Evolutionary conservation across 1,284 basidiomycete genomes (phyloP).

Genomic region (Malassezia sp.): DNA sequence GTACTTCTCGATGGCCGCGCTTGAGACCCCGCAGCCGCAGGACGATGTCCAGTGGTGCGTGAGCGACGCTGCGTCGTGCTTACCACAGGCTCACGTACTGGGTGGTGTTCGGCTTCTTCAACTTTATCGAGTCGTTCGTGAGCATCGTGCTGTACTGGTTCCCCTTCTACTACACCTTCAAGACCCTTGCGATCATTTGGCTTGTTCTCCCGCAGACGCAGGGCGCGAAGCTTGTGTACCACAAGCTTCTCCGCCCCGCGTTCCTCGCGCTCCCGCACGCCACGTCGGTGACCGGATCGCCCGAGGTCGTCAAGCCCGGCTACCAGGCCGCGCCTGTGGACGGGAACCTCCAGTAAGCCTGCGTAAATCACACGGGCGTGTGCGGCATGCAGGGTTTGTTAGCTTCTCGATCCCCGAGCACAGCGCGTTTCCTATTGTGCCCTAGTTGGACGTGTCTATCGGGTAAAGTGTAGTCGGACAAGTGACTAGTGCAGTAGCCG

Average conservation of each 20-base stretch:
- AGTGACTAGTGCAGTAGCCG: no score
- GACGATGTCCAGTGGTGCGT: conserved; percentile 45
- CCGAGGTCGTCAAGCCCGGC: conserved; percentile 3
- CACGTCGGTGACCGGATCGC: background rate
- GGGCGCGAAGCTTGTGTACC: conserved; percentile 46
- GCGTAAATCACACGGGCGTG: no score
- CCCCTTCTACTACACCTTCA: conserved; percentile 72
- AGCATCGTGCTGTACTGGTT: conserved; percentile 53
- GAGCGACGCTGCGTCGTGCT: conserved; percentile 5
- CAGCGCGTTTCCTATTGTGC: no score
- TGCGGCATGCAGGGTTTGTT: no score
- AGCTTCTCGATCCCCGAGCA: no score
- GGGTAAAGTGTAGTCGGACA: no score
- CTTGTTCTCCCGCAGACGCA: conserved; percentile 75
- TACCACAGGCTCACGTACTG: conserved; percentile 43
- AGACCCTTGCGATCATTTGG: conserved; percentile 73
- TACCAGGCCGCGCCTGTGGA: conserved; percentile 5
- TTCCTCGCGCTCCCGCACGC: conserved; percentile 27
- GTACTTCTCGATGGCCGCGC: conserved; percentile 46
- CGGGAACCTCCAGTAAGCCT: no score
- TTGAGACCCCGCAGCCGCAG: conserved; percentile 44
- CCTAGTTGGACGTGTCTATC: no score
- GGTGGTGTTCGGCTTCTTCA: conserved; percentile 47
- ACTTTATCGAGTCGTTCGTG: conserved; percentile 44
- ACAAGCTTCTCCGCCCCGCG: conserved; percentile 38